phyloP scores from a whole-genome alignment of 306 rosid genomes.

The Heteromeles arbutifolia region DNA sequence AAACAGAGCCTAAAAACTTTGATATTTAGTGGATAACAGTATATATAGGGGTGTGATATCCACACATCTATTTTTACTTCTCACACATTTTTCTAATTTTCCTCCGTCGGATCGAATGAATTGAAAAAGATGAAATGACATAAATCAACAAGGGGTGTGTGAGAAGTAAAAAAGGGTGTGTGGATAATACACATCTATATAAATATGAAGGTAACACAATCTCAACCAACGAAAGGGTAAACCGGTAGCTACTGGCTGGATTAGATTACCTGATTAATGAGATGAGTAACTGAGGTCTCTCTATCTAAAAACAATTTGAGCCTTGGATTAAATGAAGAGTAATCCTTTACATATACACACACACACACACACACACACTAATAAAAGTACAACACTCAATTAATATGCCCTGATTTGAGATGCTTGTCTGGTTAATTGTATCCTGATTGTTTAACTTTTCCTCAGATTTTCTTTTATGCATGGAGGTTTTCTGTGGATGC shows the following conservation, averaged over 20 bases:
- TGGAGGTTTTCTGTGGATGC: background rate
- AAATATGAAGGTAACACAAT: background rate
- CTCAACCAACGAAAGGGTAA: background rate
- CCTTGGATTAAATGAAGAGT: background rate
- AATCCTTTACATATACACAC: background rate
- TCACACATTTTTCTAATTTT: too few relatives aligned
- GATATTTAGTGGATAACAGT: background rate
- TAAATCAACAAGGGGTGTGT: too few relatives aligned
- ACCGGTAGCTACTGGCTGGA: too few relatives aligned
- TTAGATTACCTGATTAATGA: background rate
- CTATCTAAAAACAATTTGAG: background rate
- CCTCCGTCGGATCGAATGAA: too few relatives aligned
- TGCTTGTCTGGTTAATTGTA: background rate
- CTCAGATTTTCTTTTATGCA: background rate
- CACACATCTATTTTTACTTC: too few relatives aligned
- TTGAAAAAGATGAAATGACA: too few relatives aligned
- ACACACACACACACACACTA: background rate
- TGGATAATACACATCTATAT: too few relatives aligned
- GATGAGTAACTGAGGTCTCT: background rate
- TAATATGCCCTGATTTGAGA: background rate
- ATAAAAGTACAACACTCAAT: background rate
- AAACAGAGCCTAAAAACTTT: too few relatives aligned
- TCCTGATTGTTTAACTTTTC: background rate
- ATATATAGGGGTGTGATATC: background rate
- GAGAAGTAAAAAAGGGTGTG: rapidly evolving